Base-by-base conservation (phyloP, 2,329 filamentous ascomycete species). In the Ophiosphaerella korrae region DNA sequence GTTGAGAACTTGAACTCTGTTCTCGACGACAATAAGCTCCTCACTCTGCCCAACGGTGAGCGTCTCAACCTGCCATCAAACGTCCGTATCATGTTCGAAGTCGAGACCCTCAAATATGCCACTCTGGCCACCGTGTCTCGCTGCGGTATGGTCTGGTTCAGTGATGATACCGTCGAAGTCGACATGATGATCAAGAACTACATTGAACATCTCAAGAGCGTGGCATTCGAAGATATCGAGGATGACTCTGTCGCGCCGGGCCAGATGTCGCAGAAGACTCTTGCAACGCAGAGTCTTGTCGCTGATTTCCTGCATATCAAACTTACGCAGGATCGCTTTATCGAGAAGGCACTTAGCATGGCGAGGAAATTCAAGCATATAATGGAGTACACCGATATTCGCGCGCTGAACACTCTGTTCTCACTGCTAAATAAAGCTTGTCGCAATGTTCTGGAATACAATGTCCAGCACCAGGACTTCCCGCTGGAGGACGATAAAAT, bases 71-170 rank as follows among this genome's bases (percentile, higher is more conserved):
- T 99, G 37, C 95, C 94, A 3, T 70, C 89, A 2, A 99, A 99
- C 68, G 94, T 99, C 23, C 90, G 95, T 62, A 96, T 99, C 76
- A 97, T 99, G 92, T 99, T 99, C 68, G 94, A 99, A 78, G 94
- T 99, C 32, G 95, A 99, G 77, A 97, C 88, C 3, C 81, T 99
- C 53, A 96, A 95, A 71, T 99, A 99, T 71, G 94, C 94, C 33
- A 99, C 94, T 0, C 84, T 99, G 38, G 94, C 94, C 48, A 99
- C 94, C n/a, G 94, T 99, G 69, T 95, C 90, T 86, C 92, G 94
- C 77, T 99, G 94, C 73, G 94, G 94, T 82, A 99, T 99, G 94
- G 95, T 99, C 12, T 99, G 94, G 94, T 99, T 97, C 78, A 99
- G 92, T 71, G 93, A 97, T 66, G 95, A 99, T 69, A 97, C 92